Percentiles rank a stretch among this genome's conserved stretches.
phyloP scores from a whole-genome alignment of 2,329 filamentous ascomycete genomes.

The Onygenales sp. region DNA sequence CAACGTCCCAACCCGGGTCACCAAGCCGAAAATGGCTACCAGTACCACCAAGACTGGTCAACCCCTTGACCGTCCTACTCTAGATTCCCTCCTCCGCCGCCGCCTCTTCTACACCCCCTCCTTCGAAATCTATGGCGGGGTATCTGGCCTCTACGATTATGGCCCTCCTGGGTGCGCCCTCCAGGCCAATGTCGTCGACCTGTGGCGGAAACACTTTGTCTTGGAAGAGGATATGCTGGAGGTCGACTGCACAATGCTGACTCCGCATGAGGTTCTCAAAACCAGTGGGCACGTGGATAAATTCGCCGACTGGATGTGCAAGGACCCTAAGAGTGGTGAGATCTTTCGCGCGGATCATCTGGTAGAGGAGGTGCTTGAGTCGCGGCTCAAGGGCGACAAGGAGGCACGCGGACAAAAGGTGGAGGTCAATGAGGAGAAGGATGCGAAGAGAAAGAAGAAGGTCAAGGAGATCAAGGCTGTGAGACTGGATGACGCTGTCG shows the following conservation, averaged over 20 bases:
- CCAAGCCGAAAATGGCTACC: slow-evolving; percentile 42
- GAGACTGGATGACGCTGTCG: slow-evolving; percentile 77
- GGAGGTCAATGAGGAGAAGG: slow-evolving; percentile 59
- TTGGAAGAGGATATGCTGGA: slow-evolving; percentile 92
- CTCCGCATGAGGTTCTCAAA: slow-evolving; percentile 87
- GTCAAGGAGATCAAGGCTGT: slow-evolving; percentile 66
- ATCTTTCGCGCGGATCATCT: slow-evolving; percentile 94
- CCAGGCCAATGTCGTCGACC: slow-evolving; percentile 77
- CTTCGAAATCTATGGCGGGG: slow-evolving; percentile 90
- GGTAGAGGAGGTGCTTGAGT: slow-evolving; percentile 87
- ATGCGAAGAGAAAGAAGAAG: slow-evolving; percentile 84
- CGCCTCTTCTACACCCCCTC: slow-evolving; percentile 91
- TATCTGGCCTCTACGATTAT: slow-evolving; percentile 86
- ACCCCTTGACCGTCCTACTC: slow-evolving; percentile 69
- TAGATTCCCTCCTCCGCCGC: slow-evolving; percentile 79
- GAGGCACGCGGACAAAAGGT: slow-evolving; percentile 75
- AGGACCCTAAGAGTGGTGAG: slow-evolving; percentile 94
- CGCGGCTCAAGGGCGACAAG: slow-evolving; percentile 79
- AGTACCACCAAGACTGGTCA: slow-evolving; percentile 79
- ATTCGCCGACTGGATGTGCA: slow-evolving; percentile 99
- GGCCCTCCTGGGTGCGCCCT: slow-evolving; percentile 80
- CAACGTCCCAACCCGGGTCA: slow-evolving; percentile 22
- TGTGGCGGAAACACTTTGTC: slow-evolving; percentile 90
- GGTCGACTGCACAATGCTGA: slow-evolving; percentile 88
- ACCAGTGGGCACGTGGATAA: slow-evolving; percentile 95